Percentiles rank a stretch among this genome's conserved stretches.
phyloP scores from a whole-genome alignment of 352 stramenopile genomes.

The Plasmopara viticola region DNA sequence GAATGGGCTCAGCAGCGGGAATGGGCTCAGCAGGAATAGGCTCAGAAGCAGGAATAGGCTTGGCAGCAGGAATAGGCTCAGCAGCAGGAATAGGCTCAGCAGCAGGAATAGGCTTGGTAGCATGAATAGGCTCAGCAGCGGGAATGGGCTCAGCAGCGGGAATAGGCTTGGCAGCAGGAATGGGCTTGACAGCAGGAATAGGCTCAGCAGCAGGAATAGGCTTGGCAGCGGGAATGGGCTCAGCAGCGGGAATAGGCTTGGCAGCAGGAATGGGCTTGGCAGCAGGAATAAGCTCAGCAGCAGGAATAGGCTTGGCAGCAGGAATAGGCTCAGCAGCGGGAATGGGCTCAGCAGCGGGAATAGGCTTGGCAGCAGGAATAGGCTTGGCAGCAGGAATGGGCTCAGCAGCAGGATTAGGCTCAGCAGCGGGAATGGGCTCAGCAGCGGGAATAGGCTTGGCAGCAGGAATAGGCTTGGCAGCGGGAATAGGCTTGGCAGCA shows the following conservation, averaged over 20 bases:
- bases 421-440: not conserved
- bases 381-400: not conserved
- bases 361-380: no score
- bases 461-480: not conserved
- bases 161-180: not conserved
- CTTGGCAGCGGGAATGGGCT: not conserved
- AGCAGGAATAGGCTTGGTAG: not conserved
- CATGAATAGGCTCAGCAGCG: not conserved
- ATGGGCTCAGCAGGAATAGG: not conserved
- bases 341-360: not conserved
- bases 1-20: not conserved
- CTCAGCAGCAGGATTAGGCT: not conserved
- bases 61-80: not conserved
- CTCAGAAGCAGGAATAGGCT: not conserved
- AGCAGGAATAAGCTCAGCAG: no score
- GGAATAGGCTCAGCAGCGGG: not conserved
- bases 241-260: not conserved
- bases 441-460: not conserved
- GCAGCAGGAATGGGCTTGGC: not conserved
- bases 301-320: not conserved
- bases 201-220: not conserved
- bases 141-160: slow-evolving; percentile 4
- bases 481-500: not conserved
- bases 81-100: not conserved
- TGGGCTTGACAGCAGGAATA: not conserved